These are phyloP conservation scores for Cutaneotrichosporon curvatum DNA, from an alignment of 1,284 basidiomycete species.

Conservation along the genomic window DNA sequence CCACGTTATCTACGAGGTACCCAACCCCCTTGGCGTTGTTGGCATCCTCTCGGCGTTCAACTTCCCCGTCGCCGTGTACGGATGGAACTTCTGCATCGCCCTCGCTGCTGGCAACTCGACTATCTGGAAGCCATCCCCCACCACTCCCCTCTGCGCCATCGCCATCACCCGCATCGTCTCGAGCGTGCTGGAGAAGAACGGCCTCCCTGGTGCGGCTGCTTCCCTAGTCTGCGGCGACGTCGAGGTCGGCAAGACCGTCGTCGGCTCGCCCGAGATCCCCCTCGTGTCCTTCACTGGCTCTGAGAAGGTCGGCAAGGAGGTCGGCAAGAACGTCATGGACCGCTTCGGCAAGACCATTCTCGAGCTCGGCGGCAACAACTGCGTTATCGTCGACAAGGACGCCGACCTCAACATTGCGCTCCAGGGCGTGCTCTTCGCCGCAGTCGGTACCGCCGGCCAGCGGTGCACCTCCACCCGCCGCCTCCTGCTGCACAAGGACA, in stretches of 20 bases:
- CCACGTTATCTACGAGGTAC: slow-evolving; percentile 79
- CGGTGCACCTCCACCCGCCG: slow-evolving; percentile 89
- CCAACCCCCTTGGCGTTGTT: slow-evolving; percentile 88
- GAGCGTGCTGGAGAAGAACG: slow-evolving; percentile 70
- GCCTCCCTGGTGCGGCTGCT: slow-evolving; percentile 73
- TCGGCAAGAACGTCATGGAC: slow-evolving; percentile 71
- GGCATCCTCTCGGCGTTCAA: slow-evolving; percentile 86
- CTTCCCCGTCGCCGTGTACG: slow-evolving; percentile 73
- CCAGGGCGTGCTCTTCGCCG: slow-evolving; percentile 76
- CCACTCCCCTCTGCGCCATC: slow-evolving; percentile 69
- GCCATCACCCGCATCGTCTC: slow-evolving; percentile 80
- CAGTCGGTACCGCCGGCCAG: slow-evolving; percentile 89
- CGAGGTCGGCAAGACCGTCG: slow-evolving; percentile 69
- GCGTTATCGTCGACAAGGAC: slow-evolving; percentile 84
- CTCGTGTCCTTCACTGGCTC: slow-evolving; percentile 94
- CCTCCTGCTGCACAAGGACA: slow-evolving; percentile 73
- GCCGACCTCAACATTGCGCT: slow-evolving; percentile 84
- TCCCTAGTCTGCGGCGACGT: slow-evolving; percentile 75
- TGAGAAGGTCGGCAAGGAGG: slow-evolving; percentile 73
- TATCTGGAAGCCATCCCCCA: slow-evolving; percentile 89
- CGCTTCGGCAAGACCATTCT: slow-evolving; percentile 52
- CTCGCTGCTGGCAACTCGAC: slow-evolving; percentile 83
- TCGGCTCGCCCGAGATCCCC: slow-evolving; percentile 64
- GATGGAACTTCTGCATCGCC: slow-evolving; percentile 85
- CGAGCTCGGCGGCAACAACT: slow-evolving; percentile 91